Evolutionary conservation across 306 rosid genomes (phyloP), one percentile per base, ranked within the genome.

Genomic region (Ammopiptanthus mongolicus): DNA sequence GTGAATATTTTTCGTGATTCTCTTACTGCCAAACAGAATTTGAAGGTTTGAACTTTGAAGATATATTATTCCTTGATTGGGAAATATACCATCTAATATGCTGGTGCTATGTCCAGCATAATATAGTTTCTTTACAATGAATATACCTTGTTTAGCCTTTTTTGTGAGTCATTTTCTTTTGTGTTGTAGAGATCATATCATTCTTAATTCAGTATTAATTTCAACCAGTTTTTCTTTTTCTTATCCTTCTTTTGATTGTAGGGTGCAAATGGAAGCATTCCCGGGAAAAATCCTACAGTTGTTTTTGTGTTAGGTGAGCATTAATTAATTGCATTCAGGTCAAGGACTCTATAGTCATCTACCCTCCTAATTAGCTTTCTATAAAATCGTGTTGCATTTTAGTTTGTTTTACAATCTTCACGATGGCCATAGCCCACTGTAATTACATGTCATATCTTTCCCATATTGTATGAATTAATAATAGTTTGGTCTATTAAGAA

Each of bases 231-330:
- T 63, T 34, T 31, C 5, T n/a, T 25, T 65, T 11, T 13, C 14
- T 28, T 60, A 8, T 28, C 29, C 39, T 74, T 74, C 42, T 57
- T 76, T 65, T 57, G 72, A 31, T 78, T 76, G 78, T 79, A 95
- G 99, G 89, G 75, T 82, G 78, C 77, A 67, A 82, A 79, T 76
- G 83, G 89, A 81, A 81, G 87, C 78, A 25, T 87, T 65, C 81
- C 73, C 39, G 88, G 76, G 72, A 88, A 86, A 88, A 95, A 89
- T 3, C 93, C 92, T 48, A 90, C 96, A 8, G 90, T 96, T 78
- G 90, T 96, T 78, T 96, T 96, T 87, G 99, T 96, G 61, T 85
- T 96, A 88, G 99, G 99, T 95, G 78, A 87, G 91, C 77, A 33
- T 34, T 71, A 59, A 42, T 66, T 56, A 13, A 5, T 56, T 72